Percentiles rank a stretch among this genome's conserved stretches.
Conservation (phyloP, 23 red algal genomes). For the Cyanidium caldarium region DNA sequence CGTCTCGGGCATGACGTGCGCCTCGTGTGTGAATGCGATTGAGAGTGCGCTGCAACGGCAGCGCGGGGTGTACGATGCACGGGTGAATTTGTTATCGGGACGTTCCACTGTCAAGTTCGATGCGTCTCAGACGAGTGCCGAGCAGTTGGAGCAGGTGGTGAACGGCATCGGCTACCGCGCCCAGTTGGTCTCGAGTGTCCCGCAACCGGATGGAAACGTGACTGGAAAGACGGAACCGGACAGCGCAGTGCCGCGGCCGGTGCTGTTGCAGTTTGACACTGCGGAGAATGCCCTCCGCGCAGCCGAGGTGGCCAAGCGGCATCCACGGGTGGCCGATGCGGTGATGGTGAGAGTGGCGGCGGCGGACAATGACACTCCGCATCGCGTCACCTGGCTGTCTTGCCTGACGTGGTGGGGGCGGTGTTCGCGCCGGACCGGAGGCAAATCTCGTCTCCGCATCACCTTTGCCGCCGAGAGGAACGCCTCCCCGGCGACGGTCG, state of each 20-base stretch:
- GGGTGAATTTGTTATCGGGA: neutral
- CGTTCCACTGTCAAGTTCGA: conserved; percentile 1
- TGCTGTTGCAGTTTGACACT: no score
- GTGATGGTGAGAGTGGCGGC: no score
- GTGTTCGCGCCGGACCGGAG: no score
- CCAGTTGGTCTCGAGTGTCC: neutral
- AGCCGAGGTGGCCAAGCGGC: no score
- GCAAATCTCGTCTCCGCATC: neutral
- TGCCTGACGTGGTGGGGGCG: no score
- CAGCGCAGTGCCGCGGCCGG: no score
- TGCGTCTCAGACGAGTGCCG: neutral
- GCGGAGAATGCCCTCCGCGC: no score
- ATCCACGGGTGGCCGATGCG: no score
- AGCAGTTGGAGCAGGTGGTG: neutral
- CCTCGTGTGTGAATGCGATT: conserved; percentile 14
- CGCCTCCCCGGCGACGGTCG: neutral
- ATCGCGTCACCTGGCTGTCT: no score
- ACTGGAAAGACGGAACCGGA: no score
- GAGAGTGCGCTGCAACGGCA: conserved; percentile 1
- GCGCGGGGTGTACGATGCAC: neutral
- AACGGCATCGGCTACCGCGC: conserved; percentile 1
- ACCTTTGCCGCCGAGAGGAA: neutral
- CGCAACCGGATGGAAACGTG: neutral
- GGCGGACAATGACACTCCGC: no score
- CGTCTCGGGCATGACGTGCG: conserved; percentile 11